Percentiles rank a stretch among this genome's conserved stretches.
Conservation (phyloP, 1,139 yeast species). For the Candida tropicalis region DNA sequence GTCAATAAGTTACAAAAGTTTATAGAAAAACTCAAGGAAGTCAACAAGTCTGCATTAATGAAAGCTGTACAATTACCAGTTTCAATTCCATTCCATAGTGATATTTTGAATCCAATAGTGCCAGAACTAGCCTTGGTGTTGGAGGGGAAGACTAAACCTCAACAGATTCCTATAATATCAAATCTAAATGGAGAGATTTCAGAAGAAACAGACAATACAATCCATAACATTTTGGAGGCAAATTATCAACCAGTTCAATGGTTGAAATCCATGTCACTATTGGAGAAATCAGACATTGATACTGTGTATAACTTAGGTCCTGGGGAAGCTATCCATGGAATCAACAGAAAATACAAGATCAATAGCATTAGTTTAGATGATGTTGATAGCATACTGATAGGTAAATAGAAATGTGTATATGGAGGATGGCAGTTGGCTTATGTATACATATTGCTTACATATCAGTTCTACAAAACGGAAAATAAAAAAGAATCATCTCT, state of each 20-base stretch:
- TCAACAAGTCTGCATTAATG: slow-evolving; percentile 5
- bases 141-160: slow-evolving; percentile 17
- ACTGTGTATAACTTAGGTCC: slow-evolving; percentile 41
- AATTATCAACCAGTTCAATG: slow-evolving; percentile 50
- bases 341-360: slow-evolving; percentile 25
- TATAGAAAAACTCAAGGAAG: slow-evolving; percentile 5
- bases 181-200: slow-evolving; percentile 35
- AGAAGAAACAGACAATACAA: slow-evolving; percentile 19
- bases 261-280: slow-evolving; percentile 33
- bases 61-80: slow-evolving; percentile 39
- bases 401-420: background rate
- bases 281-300: slow-evolving; percentile 22
- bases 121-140: slow-evolving; percentile 24
- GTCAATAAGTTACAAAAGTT: slow-evolving; percentile 22
- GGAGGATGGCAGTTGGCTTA: no score
- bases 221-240: slow-evolving; percentile 33
- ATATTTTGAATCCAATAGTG: slow-evolving; percentile 40
- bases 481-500: background rate
- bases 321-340: slow-evolving; percentile 31
- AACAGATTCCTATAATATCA: slow-evolving; percentile 32
- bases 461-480: no score
- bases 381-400: slow-evolving; percentile 2
- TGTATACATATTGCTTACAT: no score
- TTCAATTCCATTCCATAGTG: slow-evolving; percentile 56
- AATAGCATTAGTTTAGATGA: slow-evolving; percentile 10